These are phyloP conservation scores for Saccharomyces hybrid DNA, from an alignment of 1,139 yeast species.

Conservation along the genomic window DNA sequence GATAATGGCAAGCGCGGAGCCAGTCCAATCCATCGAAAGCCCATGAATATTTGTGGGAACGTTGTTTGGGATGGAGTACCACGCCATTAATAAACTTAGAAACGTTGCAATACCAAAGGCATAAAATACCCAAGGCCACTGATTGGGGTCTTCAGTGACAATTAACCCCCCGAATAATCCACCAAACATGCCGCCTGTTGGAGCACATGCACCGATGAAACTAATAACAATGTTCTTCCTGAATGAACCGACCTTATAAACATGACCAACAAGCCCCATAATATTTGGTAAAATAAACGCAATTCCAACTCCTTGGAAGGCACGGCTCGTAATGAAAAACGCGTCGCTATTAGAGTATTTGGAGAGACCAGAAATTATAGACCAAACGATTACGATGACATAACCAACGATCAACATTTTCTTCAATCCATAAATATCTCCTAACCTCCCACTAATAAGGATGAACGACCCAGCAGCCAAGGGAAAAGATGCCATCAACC, in stretches of 20 bases:
- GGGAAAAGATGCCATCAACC: conserved; percentile 55
- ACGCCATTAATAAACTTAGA: conserved; percentile 30
- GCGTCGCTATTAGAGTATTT: conserved; percentile 37
- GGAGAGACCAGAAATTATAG: conserved; percentile 42
- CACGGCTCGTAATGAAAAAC: conserved; percentile 45
- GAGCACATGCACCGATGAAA: conserved; percentile 48
- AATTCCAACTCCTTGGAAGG: conserved; percentile 51
- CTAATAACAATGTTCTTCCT: conserved; percentile 47
- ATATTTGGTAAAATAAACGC: conserved; percentile 48
- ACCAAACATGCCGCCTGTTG: conserved; percentile 47
- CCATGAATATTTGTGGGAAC: conserved; percentile 22
- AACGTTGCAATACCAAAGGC: conserved; percentile 37
- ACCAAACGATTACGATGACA: conserved; percentile 39
- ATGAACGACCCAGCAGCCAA: conserved; percentile 50
- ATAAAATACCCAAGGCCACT: conserved; percentile 52
- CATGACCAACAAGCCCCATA: conserved; percentile 44
- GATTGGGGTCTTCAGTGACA: conserved; percentile 33
- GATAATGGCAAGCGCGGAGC: conserved; percentile 40
- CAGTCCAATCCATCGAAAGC: conserved; percentile 38
- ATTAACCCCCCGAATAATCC: conserved; percentile 44
- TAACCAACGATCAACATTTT: conserved; percentile 40
- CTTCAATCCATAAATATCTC: conserved; percentile 48
- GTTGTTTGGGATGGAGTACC: conserved; percentile 35
- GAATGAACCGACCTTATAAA: conserved; percentile 39
- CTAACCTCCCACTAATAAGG: conserved; percentile 44